Base-by-base conservation (phyloP, 352 stramenopile species). In the Phytophthora hybrid region DNA sequence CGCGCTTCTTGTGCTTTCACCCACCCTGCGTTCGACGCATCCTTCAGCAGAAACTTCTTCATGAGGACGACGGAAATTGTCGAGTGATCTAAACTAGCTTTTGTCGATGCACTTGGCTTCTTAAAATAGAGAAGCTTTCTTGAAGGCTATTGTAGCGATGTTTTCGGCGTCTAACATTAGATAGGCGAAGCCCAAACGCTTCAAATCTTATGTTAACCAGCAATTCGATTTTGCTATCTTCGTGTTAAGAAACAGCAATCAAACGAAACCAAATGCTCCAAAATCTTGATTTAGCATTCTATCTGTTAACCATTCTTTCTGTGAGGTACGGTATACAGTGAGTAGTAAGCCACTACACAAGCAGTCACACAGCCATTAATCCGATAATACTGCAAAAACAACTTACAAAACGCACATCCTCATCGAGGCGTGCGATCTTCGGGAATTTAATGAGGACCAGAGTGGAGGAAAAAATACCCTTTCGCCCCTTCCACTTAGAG, bases 241-340 rank as follows among this genome's bases (percentile, higher is more conserved):
- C 19, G 47, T 29, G 47, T 55, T 55, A 55, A 55, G 47, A 55
- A 31, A 55, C 11, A 31, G 19, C 19, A 18, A 18, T 8, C n/a
- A 55, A 55, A 55, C 21, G 47, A 55, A 55, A 32, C 47, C 47
- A 55, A 55, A 55, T 55, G 47, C 47, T 55, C 47, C 0, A 29
- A 26, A 31, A 18, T 29, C 47, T 54, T 54, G 46, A 9, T 54
- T 19, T 54, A 3, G 46, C 46, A 54, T 54, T 53, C 46, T 53
- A 53, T 53, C 46, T 53, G 46, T 53, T 53, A 53, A 29, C 18
- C 46, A 31, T 53, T 53, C 19, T 26, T 53, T 53, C 4, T 53
- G 46, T 53, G 46, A 53, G 46, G 46, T 53, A 53, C 46, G 46
- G 46, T 53, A 53, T n/a, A n/a, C n/a, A n/a, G n/a, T n/a, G n/a